Base-by-base conservation (phyloP, 2,329 filamentous ascomycete species). In the Arthrobotrys iridis region DNA sequence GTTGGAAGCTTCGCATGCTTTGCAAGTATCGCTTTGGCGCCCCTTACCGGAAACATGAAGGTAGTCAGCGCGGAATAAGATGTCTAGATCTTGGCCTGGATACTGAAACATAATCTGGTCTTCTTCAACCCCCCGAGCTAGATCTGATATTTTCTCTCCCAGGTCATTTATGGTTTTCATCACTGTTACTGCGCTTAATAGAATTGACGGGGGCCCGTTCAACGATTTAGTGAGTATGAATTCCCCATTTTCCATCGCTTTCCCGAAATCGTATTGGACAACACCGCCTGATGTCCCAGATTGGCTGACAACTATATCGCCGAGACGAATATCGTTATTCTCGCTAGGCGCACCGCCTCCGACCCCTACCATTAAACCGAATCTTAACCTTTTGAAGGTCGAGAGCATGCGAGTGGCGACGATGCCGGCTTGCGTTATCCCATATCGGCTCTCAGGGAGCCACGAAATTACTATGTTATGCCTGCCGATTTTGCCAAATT, bases 261-360 rank as follows among this genome's bases (percentile, higher is more conserved):
- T 58, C 2, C 48, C 20, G 8, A 66, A 37, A 30, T 66, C 48
- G n/a, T 58, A 66, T 8, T 66, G 35, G 13, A 66, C n/a, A 1
- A 66, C 37, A 37, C 35, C 63, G 8, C 48, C 24, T 5, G 22
- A 8, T 8, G n/a, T 7, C 2, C 18, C 24, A n/a, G n/a, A 37
- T 10, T 33, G 15, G 13, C 76, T 64, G 28, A 77, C 50, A 20
- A 60, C 52, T 4, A 68, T 24, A 30, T 68, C 64, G 6, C 64
- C 64, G 1, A 68, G 20, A 2, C 64, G 55, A 11, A 65, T 52
- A 45, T 65, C 60, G n/a, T 26, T 2, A 7, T 24, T 37, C 7
- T 13, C 5, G 22, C 18, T 41, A 0, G 60, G 60, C 7, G 41
- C 46, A 5, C 60, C 60, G 11, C 45, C 60, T 10, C 45, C 60